Evolutionary conservation across 306 rosid genomes (phyloP), one percentile per base, ranked within the genome.

Genomic region (Cucurbita moschata): DNA sequence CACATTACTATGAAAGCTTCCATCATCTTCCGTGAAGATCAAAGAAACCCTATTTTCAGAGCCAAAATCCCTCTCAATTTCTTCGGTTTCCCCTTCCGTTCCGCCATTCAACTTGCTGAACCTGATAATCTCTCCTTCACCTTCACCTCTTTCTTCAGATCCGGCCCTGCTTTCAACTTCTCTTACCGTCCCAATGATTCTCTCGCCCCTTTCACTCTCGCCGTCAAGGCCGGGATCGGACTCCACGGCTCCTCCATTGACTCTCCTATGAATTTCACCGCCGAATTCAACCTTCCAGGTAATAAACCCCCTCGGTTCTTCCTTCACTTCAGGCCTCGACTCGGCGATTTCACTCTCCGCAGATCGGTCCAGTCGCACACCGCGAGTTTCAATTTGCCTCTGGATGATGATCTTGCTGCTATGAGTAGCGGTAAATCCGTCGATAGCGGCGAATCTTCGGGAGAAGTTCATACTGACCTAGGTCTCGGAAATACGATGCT

Each of bases 311-410:
- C 56, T 67, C 72, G 56, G 8, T 67, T 67, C 72, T 46, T 67
- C 72, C 72, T 67, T 12, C 72, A 46, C 19, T 67, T 67, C 35
- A 19, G 40, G 10, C 72, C 72, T 67, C 72, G 6, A 23, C 18
- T 67, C 40, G 72, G 72, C 19, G 72, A 67, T 67, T 67, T 67
- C 56, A 67, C 72, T 67, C 51, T 67, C 39, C 52, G 55, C 40
- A 44, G 40, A 46, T 44, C 56, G 0, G 40, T 46, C 10, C 40
- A 67, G 23, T 67, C 72, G 51, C 19, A 46, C 51, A 65, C 43
- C 2, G 5, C 53, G 72, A 46, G 1, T 23, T 6, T 14, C 1
- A 47, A 46, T 21, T 46, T 67, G 6, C 72, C 72, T 40, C 11
- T 44, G 2, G 72, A 46, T 11, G 52, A n/a, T 5, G 53, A 21